Base-by-base conservation (phyloP, 148 eudicot species). In the Rhododendron vialii region DNA sequence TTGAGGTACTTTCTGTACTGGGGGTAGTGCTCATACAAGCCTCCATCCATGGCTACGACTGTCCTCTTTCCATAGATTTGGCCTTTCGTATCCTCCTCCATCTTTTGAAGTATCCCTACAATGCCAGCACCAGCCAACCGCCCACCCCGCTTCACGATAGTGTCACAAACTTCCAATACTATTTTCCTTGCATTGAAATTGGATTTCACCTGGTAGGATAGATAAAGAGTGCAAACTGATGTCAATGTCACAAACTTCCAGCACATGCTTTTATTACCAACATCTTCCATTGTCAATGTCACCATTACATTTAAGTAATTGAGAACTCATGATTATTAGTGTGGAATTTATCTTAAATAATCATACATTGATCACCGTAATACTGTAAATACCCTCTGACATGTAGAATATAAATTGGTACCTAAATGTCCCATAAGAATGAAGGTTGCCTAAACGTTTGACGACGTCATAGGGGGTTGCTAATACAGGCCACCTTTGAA, bases 41-140 rank as follows among this genome's bases (percentile, higher is more conserved):
- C 96, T 83, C 97, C 98, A 65, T 95, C 96, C 94, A 95, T 90
- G n/a, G 98, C 96, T 85, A 95, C 95, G 4, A 95, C 95, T 1
- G 93, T 92, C 67, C 94, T 89, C 82, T 93, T 94, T 6, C 95
- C 91, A 20, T 86, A 93, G 0, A 93, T 74, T 7, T 86, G 57
- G 50, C 95, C 96, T 86, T 91, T 90, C 7, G 90, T 86, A 61
- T 92, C 93, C 28, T 88, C 88, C 81, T 90, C 98, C 92, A 94
- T 91, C 84, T 94, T 95, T 63, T 92, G 86, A 28, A 94, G 92
- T 61, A 94, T 90, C 82, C 98, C 98, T 0, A 92, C 92, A 35
- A 94, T 93, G 78, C 98, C 98, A 9, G 98, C 97, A 48, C 94
- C 98, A 9, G 97, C 97, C 71, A 94, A 89, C 26, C 92, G 92